A percentile compares a stretch with the other conserved stretches of the same genome.
Evolutionary conservation across 805 yeast species (phyloP).

Genomic region (Cyberlindnera americana): DNA sequence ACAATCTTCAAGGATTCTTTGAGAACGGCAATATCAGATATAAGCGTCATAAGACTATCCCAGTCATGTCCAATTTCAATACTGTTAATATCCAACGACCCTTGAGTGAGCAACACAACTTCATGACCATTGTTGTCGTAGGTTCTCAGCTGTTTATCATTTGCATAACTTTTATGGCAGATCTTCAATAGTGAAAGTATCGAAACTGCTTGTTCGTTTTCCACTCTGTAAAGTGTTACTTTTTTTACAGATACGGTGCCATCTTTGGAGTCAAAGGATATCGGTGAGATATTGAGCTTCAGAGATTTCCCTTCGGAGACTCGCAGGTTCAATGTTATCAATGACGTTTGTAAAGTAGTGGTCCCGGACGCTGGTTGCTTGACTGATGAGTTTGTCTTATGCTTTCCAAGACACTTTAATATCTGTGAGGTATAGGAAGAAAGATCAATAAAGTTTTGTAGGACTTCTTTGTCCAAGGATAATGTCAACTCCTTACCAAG

Average conservation of each 20-base stretch:
- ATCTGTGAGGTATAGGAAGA: constrained; percentile 27
- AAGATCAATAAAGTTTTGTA: constrained; percentile 31
- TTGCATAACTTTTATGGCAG: constrained; percentile 9
- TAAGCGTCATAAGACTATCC: constrained; percentile 26
- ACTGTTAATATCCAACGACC: constrained; percentile 19
- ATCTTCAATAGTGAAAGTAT: constrained; percentile 25
- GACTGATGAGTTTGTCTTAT: constrained; percentile 9
- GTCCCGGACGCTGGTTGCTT: constrained; percentile 4
- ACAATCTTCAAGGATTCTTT: constrained; percentile 12
- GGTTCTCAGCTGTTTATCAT: constrained; percentile 25
- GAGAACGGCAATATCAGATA: constrained; percentile 9
- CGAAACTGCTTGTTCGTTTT: constrained; percentile 16
- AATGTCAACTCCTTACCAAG: constrained; percentile 39
- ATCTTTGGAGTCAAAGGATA: constrained; percentile 38
- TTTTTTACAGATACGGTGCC: constrained; percentile 34
- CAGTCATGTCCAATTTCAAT: constrained; percentile 30
- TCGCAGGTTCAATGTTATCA: constrained; percentile 11
- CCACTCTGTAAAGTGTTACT: constrained; percentile 21
- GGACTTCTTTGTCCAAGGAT: constrained; percentile 13
- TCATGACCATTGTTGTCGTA: constrained; percentile 32
- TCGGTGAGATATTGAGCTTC: constrained; percentile 37
- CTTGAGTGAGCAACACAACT: constrained; percentile 17
- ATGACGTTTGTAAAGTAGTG: constrained; percentile 23
- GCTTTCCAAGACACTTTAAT: constrained; percentile 19
- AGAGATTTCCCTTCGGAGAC: constrained; percentile 16